Evolutionary conservation across 2,329 filamentous ascomycete genomes (phyloP), one percentile per base, ranked within the genome.

Genomic region (Alternaria tenuissima): DNA sequence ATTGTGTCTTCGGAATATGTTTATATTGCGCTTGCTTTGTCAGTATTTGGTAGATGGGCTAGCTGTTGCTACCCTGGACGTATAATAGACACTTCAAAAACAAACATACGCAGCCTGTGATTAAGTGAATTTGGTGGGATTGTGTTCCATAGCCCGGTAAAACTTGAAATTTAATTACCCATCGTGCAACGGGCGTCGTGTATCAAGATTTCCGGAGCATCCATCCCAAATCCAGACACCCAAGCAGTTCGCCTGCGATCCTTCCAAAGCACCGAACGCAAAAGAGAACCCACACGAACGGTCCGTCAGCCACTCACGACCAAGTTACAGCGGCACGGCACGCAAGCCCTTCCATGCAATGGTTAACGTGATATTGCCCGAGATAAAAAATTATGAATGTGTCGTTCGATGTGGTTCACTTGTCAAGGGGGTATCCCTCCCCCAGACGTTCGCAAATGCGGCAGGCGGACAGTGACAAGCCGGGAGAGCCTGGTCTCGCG

Each of bases 401-500:
- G 34, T 41, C 38, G 36, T 49, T 56, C 44, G 16, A 6, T 34
- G 16, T 49, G 22, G 36, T 44, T 51, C 24, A 34, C 16, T 22
- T 38, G 8, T 18, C 20, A 16, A 24, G 22, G 46, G 54, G 54
- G 38, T 18, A 49, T 41, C 54, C 54, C 54, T 32, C 36, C 54
- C 54, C 54, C 54, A 56, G 18, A 42, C 54, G 44, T 56, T 56
- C 28, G 51, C 22, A 41, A 20, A 41, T 12, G 28, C 30, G 46
- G 18, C 51, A 47, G 43, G 24, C 39, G 20, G 42, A 30, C 44
- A 47, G 18, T 59, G 60, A 62, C 60, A 56, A 26, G 42, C 60
- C 42, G 52, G 60, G 60, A 48, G 39, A 46, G 46, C 56, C 60
- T 44, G 20, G 56, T 56, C 38, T 59, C 57, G 57, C 44, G 52